Evolutionary conservation across 129 eudicot species (phyloP).

Genomic region (Escallonia rubra): DNA sequence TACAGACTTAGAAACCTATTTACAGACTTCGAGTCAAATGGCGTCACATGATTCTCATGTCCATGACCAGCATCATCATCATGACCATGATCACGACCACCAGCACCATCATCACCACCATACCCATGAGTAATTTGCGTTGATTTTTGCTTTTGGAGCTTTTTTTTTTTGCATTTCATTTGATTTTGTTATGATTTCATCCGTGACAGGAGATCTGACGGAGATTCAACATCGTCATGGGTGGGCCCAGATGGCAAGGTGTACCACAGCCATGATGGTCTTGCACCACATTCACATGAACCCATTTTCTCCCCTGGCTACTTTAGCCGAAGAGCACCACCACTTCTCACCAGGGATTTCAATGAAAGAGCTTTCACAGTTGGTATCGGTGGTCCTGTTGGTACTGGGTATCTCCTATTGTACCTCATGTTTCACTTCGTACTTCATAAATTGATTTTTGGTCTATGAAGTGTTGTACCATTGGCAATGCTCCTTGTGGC

Average conservation of each 20-base stretch:
- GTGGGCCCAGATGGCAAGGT: constrained; percentile 88
- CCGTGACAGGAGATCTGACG: constrained; percentile 13
- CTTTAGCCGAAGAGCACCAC: constrained; percentile 84
- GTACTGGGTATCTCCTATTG: constrained; percentile 64
- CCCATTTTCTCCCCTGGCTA: constrained; percentile 96
- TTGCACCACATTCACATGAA: constrained; percentile 92
- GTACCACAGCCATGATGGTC: constrained; percentile 96
- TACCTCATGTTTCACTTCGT: not conserved
- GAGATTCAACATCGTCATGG: constrained; percentile 45
- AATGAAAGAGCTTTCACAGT: constrained; percentile 88
- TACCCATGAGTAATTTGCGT: constrained; percentile 40
- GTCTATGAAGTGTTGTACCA: too few species aligned
- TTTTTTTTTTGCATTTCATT: not conserved
- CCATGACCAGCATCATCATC: constrained; percentile 24
- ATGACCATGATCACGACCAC: constrained; percentile 37
- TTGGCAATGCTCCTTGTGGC: too few species aligned
- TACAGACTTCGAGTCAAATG: constrained; percentile 28
- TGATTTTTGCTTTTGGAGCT: not conserved
- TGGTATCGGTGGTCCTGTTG: constrained; percentile 99
- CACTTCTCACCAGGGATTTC: constrained; percentile 61
- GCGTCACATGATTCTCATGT: constrained; percentile 48
- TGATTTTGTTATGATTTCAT: not conserved
- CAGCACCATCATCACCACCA: constrained; percentile 45
- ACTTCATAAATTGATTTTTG: too few species aligned
- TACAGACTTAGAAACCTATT: not conserved